Percentiles rank a stretch among this genome's conserved stretches.
These are phyloP conservation scores for Ogataea saltuana DNA, from an alignment of 805 yeast genomes.

Conservation along the genomic window DNA sequence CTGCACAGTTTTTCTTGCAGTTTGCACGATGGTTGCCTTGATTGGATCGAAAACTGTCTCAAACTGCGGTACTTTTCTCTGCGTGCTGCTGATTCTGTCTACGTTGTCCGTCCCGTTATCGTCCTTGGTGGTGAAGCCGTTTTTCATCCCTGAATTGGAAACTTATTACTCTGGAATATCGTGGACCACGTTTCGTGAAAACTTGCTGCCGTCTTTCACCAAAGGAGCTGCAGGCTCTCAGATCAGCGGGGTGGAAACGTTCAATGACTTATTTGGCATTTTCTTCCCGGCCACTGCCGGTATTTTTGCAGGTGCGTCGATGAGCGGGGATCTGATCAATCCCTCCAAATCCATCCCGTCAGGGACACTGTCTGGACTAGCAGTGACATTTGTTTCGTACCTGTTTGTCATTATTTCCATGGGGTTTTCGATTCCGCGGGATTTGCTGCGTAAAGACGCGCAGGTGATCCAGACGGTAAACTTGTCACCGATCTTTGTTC, in stretches of 20 bases:
- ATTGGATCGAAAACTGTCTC: constrained; percentile 83
- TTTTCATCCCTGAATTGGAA: constrained; percentile 51
- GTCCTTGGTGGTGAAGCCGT: constrained; percentile 63
- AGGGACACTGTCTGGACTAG: constrained; percentile 88
- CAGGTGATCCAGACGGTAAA: constrained; percentile 84
- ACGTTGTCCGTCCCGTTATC: constrained; percentile 85
- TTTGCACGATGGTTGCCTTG: constrained; percentile 74
- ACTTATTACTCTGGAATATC: constrained; percentile 68
- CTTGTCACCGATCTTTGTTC: constrained; percentile 62
- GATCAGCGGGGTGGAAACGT: constrained; percentile 60
- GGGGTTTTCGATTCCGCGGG: constrained; percentile 80
- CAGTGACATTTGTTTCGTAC: constrained; percentile 76
- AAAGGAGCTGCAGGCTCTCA: constrained; percentile 92
- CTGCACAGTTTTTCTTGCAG: constrained; percentile 64
- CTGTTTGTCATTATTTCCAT: constrained; percentile 77
- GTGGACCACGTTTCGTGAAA: constrained; percentile 63
- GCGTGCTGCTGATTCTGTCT: constrained; percentile 63
- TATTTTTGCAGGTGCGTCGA: constrained; percentile 96
- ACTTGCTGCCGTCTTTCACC: constrained; percentile 79
- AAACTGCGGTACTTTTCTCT: constrained; percentile 74
- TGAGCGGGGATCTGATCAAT: constrained; percentile 88
- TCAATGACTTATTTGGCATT: constrained; percentile 86
- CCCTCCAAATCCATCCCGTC: constrained; percentile 90
- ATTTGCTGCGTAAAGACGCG: constrained; percentile 71
- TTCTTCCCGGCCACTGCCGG: constrained; percentile 99